Base-by-base conservation (phyloP, 169 alveolate genomes). In the Prorocentrum cordatum region DNA sequence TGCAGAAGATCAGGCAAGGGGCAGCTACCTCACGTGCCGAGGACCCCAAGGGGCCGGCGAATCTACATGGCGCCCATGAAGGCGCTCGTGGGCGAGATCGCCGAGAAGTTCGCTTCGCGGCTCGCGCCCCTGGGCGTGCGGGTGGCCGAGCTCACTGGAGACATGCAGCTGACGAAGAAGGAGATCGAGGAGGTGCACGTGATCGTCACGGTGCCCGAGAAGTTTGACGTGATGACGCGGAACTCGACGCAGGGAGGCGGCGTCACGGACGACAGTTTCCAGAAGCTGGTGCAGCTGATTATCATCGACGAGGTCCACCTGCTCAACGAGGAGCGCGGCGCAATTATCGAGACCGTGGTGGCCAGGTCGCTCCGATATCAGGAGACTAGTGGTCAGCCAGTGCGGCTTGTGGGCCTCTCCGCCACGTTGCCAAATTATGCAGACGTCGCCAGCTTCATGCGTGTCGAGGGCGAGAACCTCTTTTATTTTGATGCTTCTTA, bases 31-130 rank as follows among this genome's bases (percentile, higher is more conserved):
- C n/a, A n/a, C n/a, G n/a, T n/a, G n/a, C n/a, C n/a, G n/a, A n/a
- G n/a, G n/a, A n/a, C n/a, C n/a, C n/a, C n/a, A n/a, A n/a, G n/a
- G n/a, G n/a, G n/a, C n/a, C n/a, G n/a, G n/a, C n/a, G n/a, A n/a
- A n/a, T 98, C 73, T 99, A 98, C 93, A 94, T 99, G 35, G 99
- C 99, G 14, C 99, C 99, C 3, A 97, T 98, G 99, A 99, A 99
- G 93, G 54, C 54, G 54, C 54, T 42, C 16, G 91, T 82, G 22
- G 91, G 91, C 6, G 91, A 82, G 31, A 70, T 82, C 32, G 45
- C 91, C 3, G 91, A 82, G 59, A 82, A 82, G 80, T 82, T 82
- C 22, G 59, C 42, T 35, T 68, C 61, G 54, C 77, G 91, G 26
- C 58, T 3, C 10, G 87, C 71, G 2, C 90, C 90, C 7, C 54